A percentile compares a stretch with the other conserved stretches of the same genome.
These are phyloP conservation scores for Colletotrichum paranaense DNA, from an alignment of 2,329 filamentous ascomycete species.

Conservation along the genomic window DNA sequence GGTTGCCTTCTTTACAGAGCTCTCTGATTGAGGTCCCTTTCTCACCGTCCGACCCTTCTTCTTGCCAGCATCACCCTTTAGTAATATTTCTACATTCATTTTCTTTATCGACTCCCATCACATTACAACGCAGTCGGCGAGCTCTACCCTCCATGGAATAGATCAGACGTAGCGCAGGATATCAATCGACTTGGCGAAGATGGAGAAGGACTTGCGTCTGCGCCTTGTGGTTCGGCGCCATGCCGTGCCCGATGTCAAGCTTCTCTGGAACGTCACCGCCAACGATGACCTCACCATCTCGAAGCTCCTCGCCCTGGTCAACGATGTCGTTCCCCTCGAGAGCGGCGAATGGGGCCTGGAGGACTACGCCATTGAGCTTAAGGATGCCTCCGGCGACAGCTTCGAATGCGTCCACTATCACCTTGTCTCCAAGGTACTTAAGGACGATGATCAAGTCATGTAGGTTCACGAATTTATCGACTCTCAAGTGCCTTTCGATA, in stretches of 20 bases:
- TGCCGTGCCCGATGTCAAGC: slow-evolving; percentile 75
- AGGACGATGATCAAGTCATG: slow-evolving; percentile 87
- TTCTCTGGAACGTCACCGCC: slow-evolving; percentile 76
- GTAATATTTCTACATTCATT: neutral
- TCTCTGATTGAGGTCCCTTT: neutral
- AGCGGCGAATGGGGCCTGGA: slow-evolving; percentile 86
- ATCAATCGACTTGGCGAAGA: slow-evolving; percentile 8
- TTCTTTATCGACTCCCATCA: neutral
- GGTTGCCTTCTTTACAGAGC: neutral
- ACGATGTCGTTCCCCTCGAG: slow-evolving; percentile 85
- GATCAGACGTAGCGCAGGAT: neutral
- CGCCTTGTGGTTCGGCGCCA: slow-evolving; percentile 79
- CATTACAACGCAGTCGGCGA: neutral
- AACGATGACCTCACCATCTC: slow-evolving; percentile 75
- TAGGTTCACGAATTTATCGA: slow-evolving; percentile 52
- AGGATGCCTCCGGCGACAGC: slow-evolving; percentile 61
- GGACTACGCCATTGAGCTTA: slow-evolving; percentile 86
- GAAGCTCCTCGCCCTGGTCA: slow-evolving; percentile 81
- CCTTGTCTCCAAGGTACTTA: slow-evolving; percentile 74
- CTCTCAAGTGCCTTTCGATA: neutral
- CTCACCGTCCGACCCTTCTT: too few relatives aligned
- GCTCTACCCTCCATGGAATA: neutral
- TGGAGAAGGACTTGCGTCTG: slow-evolving; percentile 70
- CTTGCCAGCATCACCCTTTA: neutral
- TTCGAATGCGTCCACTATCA: slow-evolving; percentile 94